phyloP scores from a whole-genome alignment of 495 filamentous ascomycete genomes.

The Talaromyces proteolyticus region DNA sequence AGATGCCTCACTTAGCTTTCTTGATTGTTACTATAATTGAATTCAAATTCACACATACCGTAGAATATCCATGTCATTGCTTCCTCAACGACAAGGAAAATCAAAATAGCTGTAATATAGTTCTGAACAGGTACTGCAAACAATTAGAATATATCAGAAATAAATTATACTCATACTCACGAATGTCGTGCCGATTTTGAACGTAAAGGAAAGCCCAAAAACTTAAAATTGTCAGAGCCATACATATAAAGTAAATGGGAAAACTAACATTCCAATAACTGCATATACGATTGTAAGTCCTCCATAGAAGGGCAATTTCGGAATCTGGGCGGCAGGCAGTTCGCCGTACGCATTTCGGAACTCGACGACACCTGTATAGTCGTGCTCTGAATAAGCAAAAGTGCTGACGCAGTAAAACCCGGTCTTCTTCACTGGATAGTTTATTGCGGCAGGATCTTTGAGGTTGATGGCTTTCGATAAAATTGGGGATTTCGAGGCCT shows the following conservation, averaged over 20 bases:
- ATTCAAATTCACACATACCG: conserved; percentile 22
- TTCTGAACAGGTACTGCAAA: conserved; percentile 87
- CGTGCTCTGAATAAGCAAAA: conserved; percentile 49
- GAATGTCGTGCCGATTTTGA: conserved; percentile 88
- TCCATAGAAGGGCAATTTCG: conserved; percentile 96
- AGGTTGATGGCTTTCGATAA: conserved; percentile 76
- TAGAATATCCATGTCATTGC: conserved; percentile 99
- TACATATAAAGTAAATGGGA: background rate
- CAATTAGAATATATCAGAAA: conserved; percentile 23
- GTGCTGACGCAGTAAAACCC: conserved; percentile 96
- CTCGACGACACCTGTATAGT: conserved; percentile 77
- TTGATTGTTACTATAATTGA: conserved; percentile 5
- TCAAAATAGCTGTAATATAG: conserved; percentile 95
- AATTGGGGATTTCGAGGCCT: conserved; percentile 62
- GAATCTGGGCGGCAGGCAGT: conserved; percentile 89
- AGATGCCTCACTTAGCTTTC: conserved; percentile 3
- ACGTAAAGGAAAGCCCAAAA: conserved; percentile 96
- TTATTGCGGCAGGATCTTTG: conserved; percentile 64
- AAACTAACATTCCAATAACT: conserved; percentile 63
- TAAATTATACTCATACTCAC: conserved; percentile 35
- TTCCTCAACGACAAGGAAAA: conserved; percentile 93
- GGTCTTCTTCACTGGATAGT: conserved; percentile 78
- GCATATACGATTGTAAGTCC: conserved; percentile 92
- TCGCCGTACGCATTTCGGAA: conserved; percentile 96
- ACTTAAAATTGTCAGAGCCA: conserved; percentile 17